A percentile compares a stretch with the other conserved stretches of the same genome.
These are phyloP conservation scores for Thermoascus crustaceus DNA, from an alignment of 2,329 filamentous ascomycete genomes.

Conservation along the genomic window DNA sequence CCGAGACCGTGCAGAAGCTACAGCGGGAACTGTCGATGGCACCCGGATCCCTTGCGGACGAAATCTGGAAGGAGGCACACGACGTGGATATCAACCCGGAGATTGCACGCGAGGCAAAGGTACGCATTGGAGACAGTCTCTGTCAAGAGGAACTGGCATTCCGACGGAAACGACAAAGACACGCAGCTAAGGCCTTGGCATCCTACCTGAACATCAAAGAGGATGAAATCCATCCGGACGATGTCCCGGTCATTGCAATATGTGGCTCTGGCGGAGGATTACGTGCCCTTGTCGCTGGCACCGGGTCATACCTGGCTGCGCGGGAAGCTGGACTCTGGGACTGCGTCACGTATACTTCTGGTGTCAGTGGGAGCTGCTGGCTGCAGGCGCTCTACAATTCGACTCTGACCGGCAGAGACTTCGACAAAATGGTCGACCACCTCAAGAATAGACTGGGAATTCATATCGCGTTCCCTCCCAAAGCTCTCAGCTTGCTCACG, in stretches of 20 bases:
- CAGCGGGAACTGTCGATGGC: slow-evolving; percentile 81
- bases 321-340: slow-evolving; percentile 85
- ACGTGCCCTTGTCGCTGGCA: slow-evolving; percentile 79
- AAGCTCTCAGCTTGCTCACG: slow-evolving; percentile 71
- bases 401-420: slow-evolving; percentile 60
- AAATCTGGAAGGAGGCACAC: slow-evolving; percentile 88
- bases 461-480: slow-evolving; percentile 87
- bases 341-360: slow-evolving; percentile 88
- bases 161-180: slow-evolving; percentile 56
- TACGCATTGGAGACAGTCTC: slow-evolving; percentile 72
- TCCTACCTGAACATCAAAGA: slow-evolving; percentile 73
- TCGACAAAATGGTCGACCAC: slow-evolving; percentile 68
- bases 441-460: slow-evolving; percentile 75
- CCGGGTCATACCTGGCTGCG: slow-evolving; percentile 76
- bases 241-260: slow-evolving; percentile 87
- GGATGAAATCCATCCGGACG: slow-evolving; percentile 77
- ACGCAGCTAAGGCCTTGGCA: slow-evolving; percentile 66
- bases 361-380: slow-evolving; percentile 95
- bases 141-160: slow-evolving; percentile 79
- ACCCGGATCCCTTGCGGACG: slow-evolving; percentile 78
- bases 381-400: slow-evolving; percentile 82
- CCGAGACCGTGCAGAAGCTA: slow-evolving; percentile 70
- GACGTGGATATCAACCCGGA: slow-evolving; percentile 79
- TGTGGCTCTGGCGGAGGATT: slow-evolving; percentile 90
- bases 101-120: slow-evolving; percentile 69